Conservation (phyloP, 2,329 filamentous ascomycete genomes). For the Dothidotthia symphoricarpi region DNA sequence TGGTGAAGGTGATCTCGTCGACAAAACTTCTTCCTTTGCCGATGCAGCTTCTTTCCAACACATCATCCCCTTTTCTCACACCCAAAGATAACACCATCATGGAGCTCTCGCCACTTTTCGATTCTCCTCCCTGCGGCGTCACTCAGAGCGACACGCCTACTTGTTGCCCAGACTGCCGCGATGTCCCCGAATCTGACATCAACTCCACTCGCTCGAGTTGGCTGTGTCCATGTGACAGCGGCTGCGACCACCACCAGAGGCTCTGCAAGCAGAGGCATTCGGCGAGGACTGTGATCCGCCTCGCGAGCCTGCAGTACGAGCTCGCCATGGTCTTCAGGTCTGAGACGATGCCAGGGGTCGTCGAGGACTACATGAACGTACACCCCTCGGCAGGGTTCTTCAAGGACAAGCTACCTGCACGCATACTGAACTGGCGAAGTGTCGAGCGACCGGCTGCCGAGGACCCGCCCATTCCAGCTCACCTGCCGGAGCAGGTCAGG, state of each 20-base stretch:
- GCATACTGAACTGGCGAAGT: not conserved
- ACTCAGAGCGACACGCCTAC: not conserved
- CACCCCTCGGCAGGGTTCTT: not conserved
- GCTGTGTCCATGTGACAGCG: not conserved
- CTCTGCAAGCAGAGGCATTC: not conserved
- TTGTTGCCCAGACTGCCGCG: slow-evolving; percentile 2
- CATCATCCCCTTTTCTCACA: too few species aligned
- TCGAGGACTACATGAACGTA: not conserved
- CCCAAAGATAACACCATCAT: too few species aligned
- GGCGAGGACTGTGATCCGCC: not conserved
- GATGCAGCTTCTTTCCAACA: too few species aligned
- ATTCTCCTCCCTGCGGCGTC: not conserved
- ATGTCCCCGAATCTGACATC: slow-evolving; percentile 4
- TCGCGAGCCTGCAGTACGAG: slow-evolving; percentile 1
- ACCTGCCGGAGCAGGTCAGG: not conserved
- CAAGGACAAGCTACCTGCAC: not conserved
- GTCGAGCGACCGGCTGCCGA: not conserved
- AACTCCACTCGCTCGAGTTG: not conserved
- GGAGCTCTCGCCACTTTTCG: too few species aligned
- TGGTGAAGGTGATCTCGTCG: too few species aligned
- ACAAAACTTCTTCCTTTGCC: too few species aligned
- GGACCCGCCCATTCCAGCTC: not conserved
- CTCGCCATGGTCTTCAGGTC: not conserved
- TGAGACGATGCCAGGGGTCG: not conserved
- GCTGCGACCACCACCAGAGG: not conserved